These are phyloP conservation scores for Whalleya microplaca DNA, from an alignment of 2,329 filamentous ascomycete genomes.

Conservation along the genomic window DNA sequence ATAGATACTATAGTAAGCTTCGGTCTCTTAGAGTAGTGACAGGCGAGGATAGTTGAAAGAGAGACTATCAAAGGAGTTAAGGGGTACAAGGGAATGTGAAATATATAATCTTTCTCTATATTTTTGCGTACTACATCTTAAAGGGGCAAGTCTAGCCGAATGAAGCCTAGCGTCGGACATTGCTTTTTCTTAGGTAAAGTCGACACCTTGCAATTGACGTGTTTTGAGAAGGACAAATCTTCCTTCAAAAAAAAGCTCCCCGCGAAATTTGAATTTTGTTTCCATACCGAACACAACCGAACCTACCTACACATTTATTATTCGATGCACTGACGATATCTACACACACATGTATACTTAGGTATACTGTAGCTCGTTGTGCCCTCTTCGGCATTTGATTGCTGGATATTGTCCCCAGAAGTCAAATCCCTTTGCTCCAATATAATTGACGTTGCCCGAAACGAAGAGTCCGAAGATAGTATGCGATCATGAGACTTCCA, in stretches of 20 bases:
- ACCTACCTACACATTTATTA: neutral
- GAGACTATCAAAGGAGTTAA: too few relatives aligned
- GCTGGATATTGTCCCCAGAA: neutral
- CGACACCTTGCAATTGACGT: constrained; percentile 29
- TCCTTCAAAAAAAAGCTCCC: constrained; percentile 3
- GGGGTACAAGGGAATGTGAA: too few relatives aligned
- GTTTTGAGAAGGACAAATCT: constrained; percentile 2
- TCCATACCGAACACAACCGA: neutral
- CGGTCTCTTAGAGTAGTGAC: too few relatives aligned
- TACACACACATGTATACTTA: neutral
- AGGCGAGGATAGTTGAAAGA: too few relatives aligned
- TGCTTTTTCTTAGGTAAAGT: neutral
- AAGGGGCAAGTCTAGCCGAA: too few relatives aligned
- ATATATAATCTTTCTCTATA: too few relatives aligned
- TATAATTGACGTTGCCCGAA: neutral
- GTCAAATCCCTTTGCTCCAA: neutral
- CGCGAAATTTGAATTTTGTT: neutral
- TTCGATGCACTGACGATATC: neutral
- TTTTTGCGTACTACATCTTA: too few relatives aligned
- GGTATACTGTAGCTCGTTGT: constrained; percentile 7
- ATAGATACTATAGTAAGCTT: too few relatives aligned
- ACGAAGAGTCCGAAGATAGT: neutral
- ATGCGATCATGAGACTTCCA: constrained; percentile 72
- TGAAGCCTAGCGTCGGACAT: too few relatives aligned
- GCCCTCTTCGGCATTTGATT: constrained; percentile 18